A percentile compares a stretch with the other conserved stretches of the same genome.
Conservation (phyloP, 306 rosid species). For the Erythrophleum fordii region DNA sequence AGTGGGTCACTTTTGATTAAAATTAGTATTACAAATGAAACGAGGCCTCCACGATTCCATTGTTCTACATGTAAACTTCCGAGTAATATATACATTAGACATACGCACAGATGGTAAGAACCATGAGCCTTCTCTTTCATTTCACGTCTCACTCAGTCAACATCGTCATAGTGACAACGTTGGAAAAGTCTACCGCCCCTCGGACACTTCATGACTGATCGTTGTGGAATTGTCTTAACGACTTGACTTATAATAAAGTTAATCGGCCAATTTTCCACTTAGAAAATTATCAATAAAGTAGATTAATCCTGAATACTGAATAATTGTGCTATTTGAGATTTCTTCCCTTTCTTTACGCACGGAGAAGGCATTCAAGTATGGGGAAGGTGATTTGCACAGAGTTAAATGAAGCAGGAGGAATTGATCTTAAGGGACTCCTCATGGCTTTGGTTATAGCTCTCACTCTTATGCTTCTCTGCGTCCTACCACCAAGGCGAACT, state of each 20-base stretch:
- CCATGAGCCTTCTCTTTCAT: neutral
- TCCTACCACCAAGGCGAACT: constrained; percentile 33
- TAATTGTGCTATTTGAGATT: neutral
- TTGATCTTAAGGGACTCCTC: neutral
- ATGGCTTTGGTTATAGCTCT: neutral
- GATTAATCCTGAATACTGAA: neutral
- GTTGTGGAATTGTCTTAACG: neutral
- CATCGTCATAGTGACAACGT: neutral
- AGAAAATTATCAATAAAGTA: neutral
- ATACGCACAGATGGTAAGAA: neutral
- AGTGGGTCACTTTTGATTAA: neutral
- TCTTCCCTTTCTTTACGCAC: neutral
- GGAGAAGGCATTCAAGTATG: neutral
- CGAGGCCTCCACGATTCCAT: neutral
- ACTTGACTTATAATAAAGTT: neutral
- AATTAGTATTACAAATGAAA: neutral
- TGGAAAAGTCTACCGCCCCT: neutral
- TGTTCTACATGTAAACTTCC: neutral
- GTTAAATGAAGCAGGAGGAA: neutral
- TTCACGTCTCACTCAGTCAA: neutral
- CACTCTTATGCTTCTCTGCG: constrained; percentile 25
- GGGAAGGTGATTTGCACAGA: neutral
- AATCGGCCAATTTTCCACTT: neutral
- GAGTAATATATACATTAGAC: too few species aligned
- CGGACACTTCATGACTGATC: neutral